Evolutionary conservation across 495 filamentous ascomycete species (phyloP).

Genomic region (Alectoria sarmentosa): DNA sequence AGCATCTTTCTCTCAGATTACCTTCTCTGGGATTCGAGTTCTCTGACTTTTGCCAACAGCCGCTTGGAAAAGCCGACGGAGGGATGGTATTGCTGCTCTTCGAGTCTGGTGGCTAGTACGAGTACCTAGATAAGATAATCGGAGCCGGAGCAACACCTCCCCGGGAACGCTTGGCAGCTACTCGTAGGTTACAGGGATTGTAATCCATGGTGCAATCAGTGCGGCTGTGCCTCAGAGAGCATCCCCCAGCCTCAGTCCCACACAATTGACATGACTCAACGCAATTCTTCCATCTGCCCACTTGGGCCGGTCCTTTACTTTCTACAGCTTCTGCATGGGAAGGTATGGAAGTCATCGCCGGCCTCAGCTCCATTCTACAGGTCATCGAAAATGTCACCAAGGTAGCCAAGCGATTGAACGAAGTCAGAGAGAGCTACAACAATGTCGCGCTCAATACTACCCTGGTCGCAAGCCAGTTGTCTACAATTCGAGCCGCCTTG

Average conservation of each 20-base stretch:
- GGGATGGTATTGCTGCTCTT: too few species aligned
- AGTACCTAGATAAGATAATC: too few species aligned
- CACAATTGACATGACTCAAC: not conserved
- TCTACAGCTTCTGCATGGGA: not conserved
- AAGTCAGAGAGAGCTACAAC: slow-evolving; percentile 21
- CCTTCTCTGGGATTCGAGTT: too few species aligned
- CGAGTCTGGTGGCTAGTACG: too few species aligned
- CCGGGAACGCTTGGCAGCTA: too few species aligned
- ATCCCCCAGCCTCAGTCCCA: too few species aligned
- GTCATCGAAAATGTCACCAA: slow-evolving; percentile 19
- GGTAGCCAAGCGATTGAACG: slow-evolving; percentile 22
- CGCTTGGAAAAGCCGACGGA: too few species aligned
- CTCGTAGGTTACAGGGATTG: too few species aligned
- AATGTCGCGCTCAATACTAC: slow-evolving; percentile 24
- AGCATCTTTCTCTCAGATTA: too few species aligned
- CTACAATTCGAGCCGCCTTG: slow-evolving; percentile 23
- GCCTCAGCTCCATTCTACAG: not conserved
- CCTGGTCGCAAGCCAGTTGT: slow-evolving; percentile 22
- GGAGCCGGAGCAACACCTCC: too few species aligned
- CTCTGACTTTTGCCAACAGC: too few species aligned
- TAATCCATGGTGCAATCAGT: too few species aligned
- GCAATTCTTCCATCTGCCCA: not conserved
- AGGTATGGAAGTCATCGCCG: slow-evolving; percentile 1
- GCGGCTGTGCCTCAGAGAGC: not conserved
- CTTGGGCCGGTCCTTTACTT: not conserved